Evolutionary conservation across 495 filamentous ascomycete genomes (phyloP).

Genomic region (Halenospora varia): DNA sequence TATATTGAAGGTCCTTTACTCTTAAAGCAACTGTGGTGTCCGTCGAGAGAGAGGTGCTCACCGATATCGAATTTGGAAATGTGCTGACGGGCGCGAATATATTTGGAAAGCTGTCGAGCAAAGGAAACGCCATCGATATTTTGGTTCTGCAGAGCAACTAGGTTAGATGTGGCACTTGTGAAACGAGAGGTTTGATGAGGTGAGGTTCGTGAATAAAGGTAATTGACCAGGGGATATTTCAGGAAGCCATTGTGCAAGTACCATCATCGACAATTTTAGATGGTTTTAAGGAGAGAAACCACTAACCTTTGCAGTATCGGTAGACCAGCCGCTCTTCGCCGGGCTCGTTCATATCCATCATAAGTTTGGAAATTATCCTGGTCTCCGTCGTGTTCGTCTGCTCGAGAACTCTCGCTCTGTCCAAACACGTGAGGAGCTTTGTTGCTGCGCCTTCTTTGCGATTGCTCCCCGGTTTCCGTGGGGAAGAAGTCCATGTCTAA

Average conservation of each 20-base stretch:
- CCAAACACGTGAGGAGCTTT: slow-evolving; percentile 58
- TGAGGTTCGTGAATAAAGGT: too few species aligned
- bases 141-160: slow-evolving; percentile 24
- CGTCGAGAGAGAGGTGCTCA: slow-evolving; percentile 67
- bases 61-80: slow-evolving; percentile 40
- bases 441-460: slow-evolving; percentile 20
- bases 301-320: slow-evolving; percentile 60
- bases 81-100: slow-evolving; percentile 51
- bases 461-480: slow-evolving; percentile 28
- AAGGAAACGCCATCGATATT: slow-evolving; percentile 62
- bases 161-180: slow-evolving; percentile 29
- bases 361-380: slow-evolving; percentile 28
- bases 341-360: slow-evolving; percentile 27
- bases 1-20: slow-evolving; percentile 60
- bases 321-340: slow-evolving; percentile 34
- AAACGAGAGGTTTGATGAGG: background rate
- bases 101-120: slow-evolving; percentile 76
- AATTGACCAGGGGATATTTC: too few species aligned
- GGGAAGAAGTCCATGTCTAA: slow-evolving; percentile 59
- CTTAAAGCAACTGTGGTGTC: slow-evolving; percentile 64
- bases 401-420: slow-evolving; percentile 44
- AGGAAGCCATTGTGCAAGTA: background rate
- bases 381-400: slow-evolving; percentile 27
- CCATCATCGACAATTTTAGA: background rate
- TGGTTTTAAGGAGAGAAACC: background rate